Percentiles rank a stretch among this genome's conserved stretches.
Conservation (phyloP, 306 rosid species). For the Quercus wislizeni region DNA sequence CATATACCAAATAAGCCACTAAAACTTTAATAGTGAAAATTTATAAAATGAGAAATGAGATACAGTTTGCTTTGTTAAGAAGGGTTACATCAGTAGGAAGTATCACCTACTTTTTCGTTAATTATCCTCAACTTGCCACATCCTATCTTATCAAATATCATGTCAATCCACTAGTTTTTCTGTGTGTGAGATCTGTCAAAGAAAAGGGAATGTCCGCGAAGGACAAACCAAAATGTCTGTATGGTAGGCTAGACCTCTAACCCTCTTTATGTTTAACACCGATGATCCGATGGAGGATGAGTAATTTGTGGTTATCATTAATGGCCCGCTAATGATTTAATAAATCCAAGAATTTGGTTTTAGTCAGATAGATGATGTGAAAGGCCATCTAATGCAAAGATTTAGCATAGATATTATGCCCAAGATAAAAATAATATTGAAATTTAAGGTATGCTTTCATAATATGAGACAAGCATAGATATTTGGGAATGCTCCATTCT, state of each 20-base stretch:
- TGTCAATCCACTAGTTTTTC: background rate
- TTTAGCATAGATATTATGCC: background rate
- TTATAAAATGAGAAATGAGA: background rate
- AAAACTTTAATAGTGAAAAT: background rate
- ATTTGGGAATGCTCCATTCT: no score
- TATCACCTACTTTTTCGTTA: background rate
- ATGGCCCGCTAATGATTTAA: background rate
- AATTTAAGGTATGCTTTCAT: background rate
- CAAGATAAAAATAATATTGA: background rate
- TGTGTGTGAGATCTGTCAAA: background rate
- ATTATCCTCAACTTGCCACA: background rate
- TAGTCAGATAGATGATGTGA: background rate
- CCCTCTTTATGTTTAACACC: background rate
- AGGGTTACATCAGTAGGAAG: background rate
- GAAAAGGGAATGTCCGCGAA: background rate
- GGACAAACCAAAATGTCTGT: background rate
- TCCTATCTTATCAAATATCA: background rate
- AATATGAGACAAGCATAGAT: no score
- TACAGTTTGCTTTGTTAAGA: background rate
- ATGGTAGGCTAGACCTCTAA: background rate
- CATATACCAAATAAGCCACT: fast-evolving
- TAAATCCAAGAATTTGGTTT: background rate
- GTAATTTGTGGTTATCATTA: background rate
- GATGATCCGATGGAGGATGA: background rate
- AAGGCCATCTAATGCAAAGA: background rate